Evolutionary conservation across 1,284 basidiomycete genomes (phyloP).

Genomic region (Tetrapyrgos nigripes): DNA sequence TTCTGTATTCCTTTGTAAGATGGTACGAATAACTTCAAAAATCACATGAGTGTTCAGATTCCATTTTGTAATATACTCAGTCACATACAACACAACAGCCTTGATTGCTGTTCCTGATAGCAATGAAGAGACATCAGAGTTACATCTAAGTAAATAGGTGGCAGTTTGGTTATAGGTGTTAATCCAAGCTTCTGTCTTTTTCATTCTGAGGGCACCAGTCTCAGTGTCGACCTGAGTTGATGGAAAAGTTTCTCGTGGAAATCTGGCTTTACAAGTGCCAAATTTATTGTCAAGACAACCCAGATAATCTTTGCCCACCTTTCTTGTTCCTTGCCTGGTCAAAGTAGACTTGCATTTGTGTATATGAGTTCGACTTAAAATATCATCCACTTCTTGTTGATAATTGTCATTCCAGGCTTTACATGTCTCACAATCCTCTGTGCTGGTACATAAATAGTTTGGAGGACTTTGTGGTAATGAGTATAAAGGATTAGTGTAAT

Average conservation of each 20-base stretch:
- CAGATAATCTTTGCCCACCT: conserved; percentile 5
- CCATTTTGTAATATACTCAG: conserved; percentile 47
- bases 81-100: conserved; percentile 41
- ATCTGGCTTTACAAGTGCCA: conserved; percentile 30
- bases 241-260: conserved; percentile 26
- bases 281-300: conserved; percentile 21
- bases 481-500: conserved; percentile 10
- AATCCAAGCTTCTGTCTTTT: conserved; percentile 38
- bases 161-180: conserved; percentile 37
- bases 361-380: conserved; percentile 18
- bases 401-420: conserved; percentile 7
- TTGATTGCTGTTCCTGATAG: conserved; percentile 42
- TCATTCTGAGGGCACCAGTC: conserved; percentile 34
- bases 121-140: conserved; percentile 41
- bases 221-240: conserved; percentile 27
- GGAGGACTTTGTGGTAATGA: conserved; percentile 16
- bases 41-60: conserved; percentile 38
- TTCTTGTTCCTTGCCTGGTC: not conserved
- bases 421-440: not conserved
- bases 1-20: conserved; percentile 30
- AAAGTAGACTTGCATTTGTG: conserved; percentile 16
- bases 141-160: conserved; percentile 39
- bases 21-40: conserved; percentile 36
- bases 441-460: too few species aligned
- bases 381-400: conserved; percentile 18